phyloP scores from a whole-genome alignment of 371 early-diverging fungal species.

The Zychaea mexicana region DNA sequence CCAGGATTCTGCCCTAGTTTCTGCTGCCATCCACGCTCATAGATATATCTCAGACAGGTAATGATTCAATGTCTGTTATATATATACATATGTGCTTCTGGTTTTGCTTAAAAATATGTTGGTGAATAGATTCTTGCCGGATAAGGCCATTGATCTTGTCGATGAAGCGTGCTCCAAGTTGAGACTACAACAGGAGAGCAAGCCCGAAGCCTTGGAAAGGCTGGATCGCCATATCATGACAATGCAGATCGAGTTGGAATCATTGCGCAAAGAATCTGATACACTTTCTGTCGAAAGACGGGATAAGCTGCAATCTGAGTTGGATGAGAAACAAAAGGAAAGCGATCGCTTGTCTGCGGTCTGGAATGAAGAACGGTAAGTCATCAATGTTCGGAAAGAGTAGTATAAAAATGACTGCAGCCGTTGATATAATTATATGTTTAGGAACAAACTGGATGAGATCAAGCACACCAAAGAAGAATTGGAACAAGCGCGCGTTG shows the following conservation, averaged over 20 bases:
- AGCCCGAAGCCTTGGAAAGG: constrained; percentile 78
- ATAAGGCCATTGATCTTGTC: constrained; percentile 86
- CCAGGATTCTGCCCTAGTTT: constrained; percentile 76
- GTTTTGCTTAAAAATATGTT: not conserved
- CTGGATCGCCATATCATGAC: constrained; percentile 77
- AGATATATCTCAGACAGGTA: constrained; percentile 79
- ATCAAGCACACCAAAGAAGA: constrained; percentile 73
- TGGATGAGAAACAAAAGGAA: constrained; percentile 68
- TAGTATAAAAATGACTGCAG: not conserved
- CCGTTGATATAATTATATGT: too few relatives aligned
- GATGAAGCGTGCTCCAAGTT: constrained; percentile 89
- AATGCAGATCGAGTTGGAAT: constrained; percentile 76
- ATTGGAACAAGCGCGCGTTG: constrained; percentile 77
- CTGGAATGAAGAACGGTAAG: constrained; percentile 74
- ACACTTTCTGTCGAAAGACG: constrained; percentile 71
- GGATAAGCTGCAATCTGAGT: constrained; percentile 62
- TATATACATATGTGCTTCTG: not conserved
- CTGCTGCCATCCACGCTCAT: constrained; percentile 78
- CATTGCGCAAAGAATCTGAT: constrained; percentile 77
- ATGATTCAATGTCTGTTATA: not conserved
- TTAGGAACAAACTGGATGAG: constrained; percentile 63
- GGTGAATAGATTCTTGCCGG: constrained; percentile 43
- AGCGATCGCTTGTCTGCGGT: constrained; percentile 59
- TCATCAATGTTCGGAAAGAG: not conserved
- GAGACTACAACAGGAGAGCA: constrained; percentile 81